Conservation (phyloP, 1,284 basidiomycete genomes). For the Hymenochaete sp. region DNA sequence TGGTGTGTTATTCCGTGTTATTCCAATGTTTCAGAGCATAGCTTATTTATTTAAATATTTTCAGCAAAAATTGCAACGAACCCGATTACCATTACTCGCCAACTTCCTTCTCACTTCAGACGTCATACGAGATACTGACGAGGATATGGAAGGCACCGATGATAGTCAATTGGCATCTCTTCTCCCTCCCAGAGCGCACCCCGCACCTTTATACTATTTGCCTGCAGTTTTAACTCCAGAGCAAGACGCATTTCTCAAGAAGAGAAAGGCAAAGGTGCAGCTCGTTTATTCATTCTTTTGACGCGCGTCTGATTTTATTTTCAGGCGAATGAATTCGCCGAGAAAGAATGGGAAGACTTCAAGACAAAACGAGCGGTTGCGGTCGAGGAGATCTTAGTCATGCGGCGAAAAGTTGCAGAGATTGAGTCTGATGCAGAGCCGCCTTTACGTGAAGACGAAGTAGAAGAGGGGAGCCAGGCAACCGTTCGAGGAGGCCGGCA, state of each 20-base stretch:
- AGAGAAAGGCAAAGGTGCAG: conserved; percentile 53
- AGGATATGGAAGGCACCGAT: conserved; percentile 13
- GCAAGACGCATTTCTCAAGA: conserved; percentile 58
- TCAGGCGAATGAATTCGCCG: conserved; percentile 53
- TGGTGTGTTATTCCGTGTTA: conserved; percentile 39
- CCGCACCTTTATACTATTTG: conserved; percentile 69
- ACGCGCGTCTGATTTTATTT: neutral
- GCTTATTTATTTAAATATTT: conserved; percentile 2
- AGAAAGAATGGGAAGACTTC: conserved; percentile 62
- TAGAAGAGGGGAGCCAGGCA: no score
- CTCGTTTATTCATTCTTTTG: neutral
- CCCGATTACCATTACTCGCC: conserved; percentile 58
- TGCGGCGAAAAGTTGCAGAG: conserved; percentile 58
- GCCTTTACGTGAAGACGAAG: no score
- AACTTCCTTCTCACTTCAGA: conserved; percentile 73
- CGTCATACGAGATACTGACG: conserved; percentile 34
- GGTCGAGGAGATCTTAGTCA: conserved; percentile 50
- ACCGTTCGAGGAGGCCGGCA: conserved; percentile 28
- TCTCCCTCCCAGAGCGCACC: conserved; percentile 48
- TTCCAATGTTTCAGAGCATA: neutral
- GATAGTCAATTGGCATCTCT: conserved; percentile 4
- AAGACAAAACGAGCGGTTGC: conserved; percentile 47
- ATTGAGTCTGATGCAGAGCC: no score
- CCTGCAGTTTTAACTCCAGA: conserved; percentile 58
- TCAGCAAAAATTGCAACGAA: conserved; percentile 63